These are phyloP conservation scores for Cytospora leucostoma DNA, from an alignment of 2,329 filamentous ascomycete genomes.

Conservation along the genomic window DNA sequence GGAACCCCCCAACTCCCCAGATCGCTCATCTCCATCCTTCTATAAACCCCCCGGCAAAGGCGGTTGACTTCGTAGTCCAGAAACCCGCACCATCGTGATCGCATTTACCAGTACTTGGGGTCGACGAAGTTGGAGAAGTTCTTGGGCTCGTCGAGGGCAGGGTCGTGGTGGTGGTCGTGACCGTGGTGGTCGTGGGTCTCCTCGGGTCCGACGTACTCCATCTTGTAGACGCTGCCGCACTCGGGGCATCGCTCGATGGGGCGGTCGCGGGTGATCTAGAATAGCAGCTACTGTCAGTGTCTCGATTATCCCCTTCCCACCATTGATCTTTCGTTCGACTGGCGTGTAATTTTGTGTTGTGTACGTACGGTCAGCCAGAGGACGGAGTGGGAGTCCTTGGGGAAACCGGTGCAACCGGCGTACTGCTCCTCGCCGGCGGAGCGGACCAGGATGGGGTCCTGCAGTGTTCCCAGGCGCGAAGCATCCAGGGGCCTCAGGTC, in stretches of 20 bases:
- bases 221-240: slow-evolving; percentile 96
- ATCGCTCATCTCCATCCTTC: slow-evolving; percentile 21
- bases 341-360: neutral
- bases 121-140: slow-evolving; percentile 95
- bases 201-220: slow-evolving; percentile 88
- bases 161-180: slow-evolving; percentile 58
- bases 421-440: slow-evolving; percentile 96
- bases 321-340: neutral
- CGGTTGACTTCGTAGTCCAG: slow-evolving; percentile 35
- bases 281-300: slow-evolving; percentile 12
- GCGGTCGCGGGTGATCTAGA: slow-evolving; percentile 79
- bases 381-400: slow-evolving; percentile 87
- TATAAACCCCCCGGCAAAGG: slow-evolving; percentile 17
- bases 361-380: slow-evolving; percentile 83
- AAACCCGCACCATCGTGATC: neutral
- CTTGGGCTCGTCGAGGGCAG: slow-evolving; percentile 82
- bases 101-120: slow-evolving; percentile 83
- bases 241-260: slow-evolving; percentile 94
- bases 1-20: slow-evolving; percentile 1
- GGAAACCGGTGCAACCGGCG: slow-evolving; percentile 91
- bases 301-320: neutral
- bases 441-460: slow-evolving; percentile 87
- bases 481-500: slow-evolving; percentile 97
- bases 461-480: slow-evolving; percentile 82
- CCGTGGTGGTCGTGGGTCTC: slow-evolving; percentile 56